These are phyloP conservation scores for Meira nashicola DNA, from an alignment of 1,284 basidiomycete species.

Conservation along the genomic window DNA sequence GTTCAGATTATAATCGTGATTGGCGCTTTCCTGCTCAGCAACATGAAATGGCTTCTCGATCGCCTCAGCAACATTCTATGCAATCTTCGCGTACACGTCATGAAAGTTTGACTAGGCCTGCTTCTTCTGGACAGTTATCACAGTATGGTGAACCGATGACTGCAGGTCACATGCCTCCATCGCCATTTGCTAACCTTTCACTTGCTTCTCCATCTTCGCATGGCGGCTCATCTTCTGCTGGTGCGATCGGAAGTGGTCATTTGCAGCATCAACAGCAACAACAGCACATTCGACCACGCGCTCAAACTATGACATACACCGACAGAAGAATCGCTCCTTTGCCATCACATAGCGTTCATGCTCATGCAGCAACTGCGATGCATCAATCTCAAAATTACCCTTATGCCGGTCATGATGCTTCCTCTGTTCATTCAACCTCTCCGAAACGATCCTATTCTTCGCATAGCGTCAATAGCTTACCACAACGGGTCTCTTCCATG, in stretches of 20 bases:
- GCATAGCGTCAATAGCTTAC: slow-evolving; percentile 3
- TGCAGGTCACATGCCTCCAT: background rate
- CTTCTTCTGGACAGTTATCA: background rate
- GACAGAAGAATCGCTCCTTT: slow-evolving; percentile 33
- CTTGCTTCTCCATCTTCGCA: background rate
- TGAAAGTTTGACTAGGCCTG: background rate
- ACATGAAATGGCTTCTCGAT: background rate
- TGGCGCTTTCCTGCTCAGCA: slow-evolving; percentile 4
- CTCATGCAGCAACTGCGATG: slow-evolving; percentile 12
- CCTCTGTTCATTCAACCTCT: background rate
- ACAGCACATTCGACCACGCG: slow-evolving; percentile 20
- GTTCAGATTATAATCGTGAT: slow-evolving; percentile 11
- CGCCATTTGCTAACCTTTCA: background rate
- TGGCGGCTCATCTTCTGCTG: background rate
- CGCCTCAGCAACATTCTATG: background rate
- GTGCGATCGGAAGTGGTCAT: background rate
- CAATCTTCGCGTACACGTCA: background rate
- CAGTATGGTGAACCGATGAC: too few species aligned
- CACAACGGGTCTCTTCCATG: slow-evolving; percentile 7
- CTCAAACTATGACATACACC: slow-evolving; percentile 27
- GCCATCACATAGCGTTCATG: slow-evolving; percentile 28
- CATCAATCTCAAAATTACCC: slow-evolving; percentile 3
- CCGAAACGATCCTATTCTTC: background rate
- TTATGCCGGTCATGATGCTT: background rate
- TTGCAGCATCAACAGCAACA: too few species aligned